A percentile compares a stretch with the other conserved stretches of the same genome.
These are phyloP conservation scores for Corinectria fuckeliana DNA, from an alignment of 2,329 filamentous ascomycete species.

Conservation along the genomic window DNA sequence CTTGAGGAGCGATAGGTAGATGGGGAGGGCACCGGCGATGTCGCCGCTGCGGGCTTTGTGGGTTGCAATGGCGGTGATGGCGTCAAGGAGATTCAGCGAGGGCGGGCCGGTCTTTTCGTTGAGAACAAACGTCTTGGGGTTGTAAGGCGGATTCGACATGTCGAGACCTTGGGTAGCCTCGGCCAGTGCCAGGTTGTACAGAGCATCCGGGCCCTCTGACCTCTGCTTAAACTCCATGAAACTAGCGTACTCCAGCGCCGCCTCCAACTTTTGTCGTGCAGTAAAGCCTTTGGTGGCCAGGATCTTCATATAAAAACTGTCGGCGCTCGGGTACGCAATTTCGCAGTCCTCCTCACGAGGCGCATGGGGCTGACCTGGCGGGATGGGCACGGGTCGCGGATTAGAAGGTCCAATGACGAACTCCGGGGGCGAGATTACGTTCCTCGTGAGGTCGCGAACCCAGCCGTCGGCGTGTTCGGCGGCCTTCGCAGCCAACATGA, in stretches of 20 bases:
- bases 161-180: slow-evolving; percentile 69
- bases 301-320: slow-evolving; percentile 81
- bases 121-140: slow-evolving; percentile 69
- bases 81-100: slow-evolving; percentile 76
- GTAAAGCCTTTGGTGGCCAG: slow-evolving; percentile 82
- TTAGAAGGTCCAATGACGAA: slow-evolving; percentile 85
- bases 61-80: slow-evolving; percentile 78
- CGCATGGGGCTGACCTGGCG: slow-evolving; percentile 65
- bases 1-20: slow-evolving; percentile 83
- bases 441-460: slow-evolving; percentile 71
- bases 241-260: slow-evolving; percentile 81
- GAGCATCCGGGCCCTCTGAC: slow-evolving; percentile 69
- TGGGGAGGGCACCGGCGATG: slow-evolving; percentile 74
- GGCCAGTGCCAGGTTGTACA: slow-evolving; percentile 78
- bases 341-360: slow-evolving; percentile 80
- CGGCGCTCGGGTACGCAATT: slow-evolving; percentile 71
- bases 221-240: slow-evolving; percentile 82
- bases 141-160: slow-evolving; percentile 51
- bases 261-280: slow-evolving; percentile 79
- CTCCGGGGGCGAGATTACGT: slow-evolving; percentile 72
- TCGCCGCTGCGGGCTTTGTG: slow-evolving; percentile 76
- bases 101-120: slow-evolving; percentile 63
- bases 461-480: slow-evolving; percentile 85
- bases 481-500: slow-evolving; percentile 78
- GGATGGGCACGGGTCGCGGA: slow-evolving; percentile 76